Percentiles rank a stretch among this genome's conserved stretches.
These are phyloP conservation scores for Arabidopsis arenosa DNA, from an alignment of 345 rosid genomes.

Conservation along the genomic window DNA sequence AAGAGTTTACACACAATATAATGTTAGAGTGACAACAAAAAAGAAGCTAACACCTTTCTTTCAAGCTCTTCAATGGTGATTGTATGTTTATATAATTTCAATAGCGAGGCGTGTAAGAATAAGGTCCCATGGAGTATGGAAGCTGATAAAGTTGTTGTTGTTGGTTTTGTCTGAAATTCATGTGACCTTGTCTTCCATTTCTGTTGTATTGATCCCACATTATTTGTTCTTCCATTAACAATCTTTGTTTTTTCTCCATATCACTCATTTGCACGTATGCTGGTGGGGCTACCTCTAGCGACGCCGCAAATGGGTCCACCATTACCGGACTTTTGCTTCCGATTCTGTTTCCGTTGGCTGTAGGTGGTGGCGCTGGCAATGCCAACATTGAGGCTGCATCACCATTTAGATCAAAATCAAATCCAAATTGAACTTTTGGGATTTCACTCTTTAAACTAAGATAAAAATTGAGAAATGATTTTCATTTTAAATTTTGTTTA, in stretches of 20 bases:
- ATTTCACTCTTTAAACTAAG: not conserved
- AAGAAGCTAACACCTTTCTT: not conserved
- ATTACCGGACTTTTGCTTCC: constrained; percentile 35
- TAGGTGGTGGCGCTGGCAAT: constrained; percentile 51
- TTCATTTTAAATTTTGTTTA: not conserved
- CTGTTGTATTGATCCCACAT: constrained; percentile 71
- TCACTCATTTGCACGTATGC: constrained; percentile 70
- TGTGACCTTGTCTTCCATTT: constrained; percentile 64
- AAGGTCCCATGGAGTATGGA: constrained; percentile 38
- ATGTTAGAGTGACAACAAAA: not conserved
- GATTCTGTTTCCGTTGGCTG: constrained; percentile 23
- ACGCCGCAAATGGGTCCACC: constrained; percentile 67
- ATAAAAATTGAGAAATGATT: not conserved
- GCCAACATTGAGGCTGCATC: constrained; percentile 53
- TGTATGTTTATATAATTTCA: not conserved
- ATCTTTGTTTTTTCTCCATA: constrained; percentile 65
- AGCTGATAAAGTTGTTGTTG: constrained; percentile 30
- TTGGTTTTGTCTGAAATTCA: constrained; percentile 36
- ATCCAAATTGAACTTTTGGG: not conserved
- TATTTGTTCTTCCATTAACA: constrained; percentile 66
- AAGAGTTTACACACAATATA: constrained; percentile 3
- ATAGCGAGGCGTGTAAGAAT: constrained; percentile 36
- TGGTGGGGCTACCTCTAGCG: constrained; percentile 62
- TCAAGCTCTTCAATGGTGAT: not conserved
- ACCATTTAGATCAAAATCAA: not conserved